Percentiles rank a stretch among this genome's conserved stretches.
These are phyloP conservation scores for Codiaeum variegatum DNA, from an alignment of 441 rosid genomes.

Conservation along the genomic window DNA sequence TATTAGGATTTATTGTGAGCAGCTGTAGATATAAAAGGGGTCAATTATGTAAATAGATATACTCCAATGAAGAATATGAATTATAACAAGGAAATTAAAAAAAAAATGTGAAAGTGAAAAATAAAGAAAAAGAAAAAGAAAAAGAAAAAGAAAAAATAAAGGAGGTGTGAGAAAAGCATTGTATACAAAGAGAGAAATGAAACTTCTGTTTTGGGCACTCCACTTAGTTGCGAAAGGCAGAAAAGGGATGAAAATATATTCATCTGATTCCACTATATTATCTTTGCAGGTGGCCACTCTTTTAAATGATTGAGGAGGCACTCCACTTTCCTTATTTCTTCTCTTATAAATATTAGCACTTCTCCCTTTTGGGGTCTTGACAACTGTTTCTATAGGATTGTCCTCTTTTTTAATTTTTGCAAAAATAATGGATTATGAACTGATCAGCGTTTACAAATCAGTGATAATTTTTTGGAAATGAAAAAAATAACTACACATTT, in stretches of 20 bases:
- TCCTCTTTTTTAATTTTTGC: neutral
- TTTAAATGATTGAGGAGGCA: neutral
- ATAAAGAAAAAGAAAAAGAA: neutral
- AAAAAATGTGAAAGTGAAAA: neutral
- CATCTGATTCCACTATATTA: conserved; percentile 12
- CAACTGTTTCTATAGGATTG: neutral
- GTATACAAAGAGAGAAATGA: neutral
- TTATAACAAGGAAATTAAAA: neutral
- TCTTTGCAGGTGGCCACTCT: neutral
- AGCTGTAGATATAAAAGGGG: neutral
- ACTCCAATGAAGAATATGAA: neutral
- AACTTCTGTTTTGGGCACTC: neutral
- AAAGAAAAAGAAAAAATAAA: too few species aligned
- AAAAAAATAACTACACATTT: neutral
- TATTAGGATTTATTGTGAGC: neutral
- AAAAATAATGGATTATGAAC: too few species aligned
- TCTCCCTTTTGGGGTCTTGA: neutral
- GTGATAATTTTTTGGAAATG: neutral
- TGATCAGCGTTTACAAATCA: too few species aligned
- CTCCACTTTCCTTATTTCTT: neutral
- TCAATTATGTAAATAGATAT: neutral
- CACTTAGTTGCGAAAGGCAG: too few species aligned
- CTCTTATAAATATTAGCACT: neutral
- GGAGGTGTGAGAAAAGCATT: neutral
- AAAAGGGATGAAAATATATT: neutral